A percentile compares a stretch with the other conserved stretches of the same genome.
Evolutionary conservation across 2,329 filamentous ascomycete genomes (phyloP).

Genomic region (Trichophaea hybrida): DNA sequence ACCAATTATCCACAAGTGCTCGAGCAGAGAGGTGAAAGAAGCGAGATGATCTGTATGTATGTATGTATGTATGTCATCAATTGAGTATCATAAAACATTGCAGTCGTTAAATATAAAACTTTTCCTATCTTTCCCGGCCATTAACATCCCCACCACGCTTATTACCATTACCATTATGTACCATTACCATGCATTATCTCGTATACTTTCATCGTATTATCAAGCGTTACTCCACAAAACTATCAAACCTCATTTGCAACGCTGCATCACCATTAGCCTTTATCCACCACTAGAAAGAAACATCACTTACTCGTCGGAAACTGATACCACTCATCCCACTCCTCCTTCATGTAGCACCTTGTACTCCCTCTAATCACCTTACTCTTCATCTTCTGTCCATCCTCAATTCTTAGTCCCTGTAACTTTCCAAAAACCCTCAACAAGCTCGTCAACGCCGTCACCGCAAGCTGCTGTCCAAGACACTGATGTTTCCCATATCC

Average conservation of each 20-base stretch:
- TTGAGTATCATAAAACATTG: too few species aligned
- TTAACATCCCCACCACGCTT: too few species aligned
- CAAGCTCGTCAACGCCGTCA: slow-evolving; percentile 51
- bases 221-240: not conserved
- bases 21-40: too few species aligned
- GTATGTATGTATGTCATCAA: too few species aligned
- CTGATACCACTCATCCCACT: slow-evolving; percentile 44
- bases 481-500: slow-evolving; percentile 48
- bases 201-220: too few species aligned
- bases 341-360: slow-evolving; percentile 49
- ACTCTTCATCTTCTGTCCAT: slow-evolving; percentile 51
- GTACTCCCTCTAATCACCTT: slow-evolving; percentile 42
- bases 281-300: not conserved
- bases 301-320: slow-evolving; percentile 36
- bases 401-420: slow-evolving; percentile 46
- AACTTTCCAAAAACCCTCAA: slow-evolving; percentile 50
- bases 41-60: too few species aligned
- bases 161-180: too few species aligned
- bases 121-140: too few species aligned
- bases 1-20: too few species aligned
- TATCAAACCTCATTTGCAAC: slow-evolving; percentile 42
- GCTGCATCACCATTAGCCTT: slow-evolving; percentile 13
- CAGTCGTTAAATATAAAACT: too few species aligned
- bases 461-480: slow-evolving; percentile 46
- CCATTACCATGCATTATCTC: too few species aligned